Evolutionary conservation across 768 basidiomycete genomes (phyloP), one percentile per base, ranked within the genome.

Genomic region (Cyclocybe cylindracea): DNA sequence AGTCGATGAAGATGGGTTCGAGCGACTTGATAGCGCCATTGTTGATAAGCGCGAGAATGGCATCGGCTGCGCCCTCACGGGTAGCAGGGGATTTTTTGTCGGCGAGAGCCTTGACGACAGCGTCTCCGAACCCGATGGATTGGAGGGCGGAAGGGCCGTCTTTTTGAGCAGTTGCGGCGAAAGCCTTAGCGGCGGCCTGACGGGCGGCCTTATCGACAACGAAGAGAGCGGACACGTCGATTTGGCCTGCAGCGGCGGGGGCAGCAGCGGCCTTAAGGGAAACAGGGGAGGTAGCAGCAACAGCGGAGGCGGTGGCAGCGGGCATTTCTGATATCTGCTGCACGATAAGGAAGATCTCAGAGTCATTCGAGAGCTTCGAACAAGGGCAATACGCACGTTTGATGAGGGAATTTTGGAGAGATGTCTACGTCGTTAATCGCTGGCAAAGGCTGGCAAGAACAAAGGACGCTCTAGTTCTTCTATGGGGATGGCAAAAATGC

Each of bases 41-140:
- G 66, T 80, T 79, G 59, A 83, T 77, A 61, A 97, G 74, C 39
- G 78, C 74, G 46, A 74, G 69, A 65, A 97, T 73, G 67, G 88
- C 83, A 66, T 78, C 73, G 46, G 87, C 88, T 48, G 93, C 94
- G 61, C 87, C 91, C 73, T 98, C 91, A 67, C 95, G 93, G 57
- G 89, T 83, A 56, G 87, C 89, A 46, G 93, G 87, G 13, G 89
- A 91, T 78, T 95, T 97, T 84, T 98, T 98, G 85, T 97, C 93
- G 71, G 78, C 78, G 57, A 97, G 85, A 47, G 92, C 94, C 78
- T 89, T 91, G 70, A 91, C 63, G 57, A 84, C 70, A 61, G 91
- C 88, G 48, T 86, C 86, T 35, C 73, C 74, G 73, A 95, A 87
- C 56, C 79, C 85, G 55, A 83, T 73, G 55, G 84, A 76, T 54